Conservation (phyloP, 805 yeast species). For the Dipodascus geniculatus region DNA sequence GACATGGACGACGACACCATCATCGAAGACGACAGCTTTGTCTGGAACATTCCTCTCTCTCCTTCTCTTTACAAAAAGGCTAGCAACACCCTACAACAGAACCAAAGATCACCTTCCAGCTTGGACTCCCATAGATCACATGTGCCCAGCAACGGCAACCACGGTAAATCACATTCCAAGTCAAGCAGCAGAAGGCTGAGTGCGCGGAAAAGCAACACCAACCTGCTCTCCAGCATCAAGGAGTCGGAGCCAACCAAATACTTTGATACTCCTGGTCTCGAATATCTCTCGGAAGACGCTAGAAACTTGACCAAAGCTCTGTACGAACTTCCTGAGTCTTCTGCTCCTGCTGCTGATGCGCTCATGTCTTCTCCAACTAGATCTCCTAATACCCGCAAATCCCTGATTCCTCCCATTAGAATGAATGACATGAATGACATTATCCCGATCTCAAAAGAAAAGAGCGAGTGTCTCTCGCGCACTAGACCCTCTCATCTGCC, state of each 20-base stretch:
- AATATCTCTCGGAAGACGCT: slow-evolving; percentile 26
- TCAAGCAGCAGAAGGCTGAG: not conserved
- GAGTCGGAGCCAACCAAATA: slow-evolving; percentile 14
- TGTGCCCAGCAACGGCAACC: slow-evolving; percentile 6
- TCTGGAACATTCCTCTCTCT: slow-evolving; percentile 55
- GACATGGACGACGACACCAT: slow-evolving; percentile 39
- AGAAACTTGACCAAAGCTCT: slow-evolving; percentile 25
- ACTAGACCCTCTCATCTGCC: slow-evolving; percentile 60
- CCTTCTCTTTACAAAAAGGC: slow-evolving; percentile 36
- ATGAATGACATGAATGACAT: slow-evolving; percentile 7
- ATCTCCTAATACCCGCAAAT: slow-evolving; percentile 7
- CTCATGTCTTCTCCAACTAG: slow-evolving; percentile 10
- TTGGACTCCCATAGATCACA: slow-evolving; percentile 5
- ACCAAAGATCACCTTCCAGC: slow-evolving; percentile 2
- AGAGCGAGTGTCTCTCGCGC: slow-evolving; percentile 25
- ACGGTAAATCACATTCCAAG: not conserved
- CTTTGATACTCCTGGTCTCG: slow-evolving; percentile 15
- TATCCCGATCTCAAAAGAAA: slow-evolving; percentile 5
- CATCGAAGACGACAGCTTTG: slow-evolving; percentile 39
- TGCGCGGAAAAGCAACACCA: not conserved
- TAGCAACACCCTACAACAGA: not conserved
- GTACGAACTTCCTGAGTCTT: slow-evolving; percentile 13
- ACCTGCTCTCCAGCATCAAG: slow-evolving; percentile 9
- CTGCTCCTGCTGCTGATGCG: too few relatives aligned
- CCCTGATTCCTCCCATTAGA: not conserved